These are phyloP conservation scores for Nannizzia gypsea DNA, from an alignment of 2,329 filamentous ascomycete genomes.

Conservation along the genomic window DNA sequence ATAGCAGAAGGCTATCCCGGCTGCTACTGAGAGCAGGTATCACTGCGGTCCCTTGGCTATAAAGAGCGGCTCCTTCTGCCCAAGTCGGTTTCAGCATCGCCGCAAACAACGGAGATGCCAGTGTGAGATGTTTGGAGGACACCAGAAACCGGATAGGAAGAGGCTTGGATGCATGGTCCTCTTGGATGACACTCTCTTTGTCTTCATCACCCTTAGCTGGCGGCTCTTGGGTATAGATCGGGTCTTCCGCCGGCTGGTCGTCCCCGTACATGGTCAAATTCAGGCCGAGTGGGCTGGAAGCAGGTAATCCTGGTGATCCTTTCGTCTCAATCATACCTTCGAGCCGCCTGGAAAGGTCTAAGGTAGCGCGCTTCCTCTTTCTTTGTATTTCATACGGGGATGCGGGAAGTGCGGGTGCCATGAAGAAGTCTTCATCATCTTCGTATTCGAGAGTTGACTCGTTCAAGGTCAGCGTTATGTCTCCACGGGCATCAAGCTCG, in stretches of 20 bases:
- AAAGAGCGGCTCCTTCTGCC: neutral
- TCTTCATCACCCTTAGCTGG: neutral
- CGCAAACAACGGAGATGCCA: constrained; percentile 6
- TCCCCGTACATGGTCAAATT: neutral
- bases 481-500: neutral
- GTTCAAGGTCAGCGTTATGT: neutral
- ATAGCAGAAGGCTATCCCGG: neutral
- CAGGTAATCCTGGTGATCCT: no score
- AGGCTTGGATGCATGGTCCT: no score
- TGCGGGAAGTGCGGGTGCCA: neutral
- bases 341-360: neutral
- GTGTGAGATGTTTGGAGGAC: constrained; percentile 7
- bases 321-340: no score
- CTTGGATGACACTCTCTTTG: no score
- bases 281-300: no score
- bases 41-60: neutral
- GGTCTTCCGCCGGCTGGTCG: neutral
- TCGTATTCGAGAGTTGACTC: neutral
- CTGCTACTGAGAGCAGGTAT: neutral
- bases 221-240: neutral
- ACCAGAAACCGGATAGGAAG: neutral
- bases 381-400: neutral
- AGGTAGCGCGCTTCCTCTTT: no score
- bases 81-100: constrained; percentile 1
- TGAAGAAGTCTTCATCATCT: neutral